Conservation (phyloP, 2,329 filamentous ascomycete species). For the Dactylellina leptospora region DNA sequence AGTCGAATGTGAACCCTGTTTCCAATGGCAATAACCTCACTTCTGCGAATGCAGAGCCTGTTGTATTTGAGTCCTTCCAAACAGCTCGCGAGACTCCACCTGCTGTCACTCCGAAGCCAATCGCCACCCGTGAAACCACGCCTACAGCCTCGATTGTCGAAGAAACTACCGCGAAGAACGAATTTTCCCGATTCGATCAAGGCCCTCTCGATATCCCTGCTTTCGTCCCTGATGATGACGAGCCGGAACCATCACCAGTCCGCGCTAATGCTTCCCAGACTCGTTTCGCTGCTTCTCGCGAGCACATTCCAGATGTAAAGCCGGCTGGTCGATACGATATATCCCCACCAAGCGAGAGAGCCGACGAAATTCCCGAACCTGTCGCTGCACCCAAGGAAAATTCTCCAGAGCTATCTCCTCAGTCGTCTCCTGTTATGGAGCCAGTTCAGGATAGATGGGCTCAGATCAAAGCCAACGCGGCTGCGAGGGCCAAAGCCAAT, state of each 20-base stretch:
- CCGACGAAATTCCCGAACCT: conserved; percentile 7
- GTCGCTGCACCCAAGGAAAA: conserved; percentile 8
- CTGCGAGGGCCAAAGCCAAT: conserved; percentile 75
- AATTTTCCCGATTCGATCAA: conserved; percentile 79
- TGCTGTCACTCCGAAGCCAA: conserved; percentile 33
- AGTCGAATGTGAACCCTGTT: conserved; percentile 17
- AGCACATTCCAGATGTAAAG: conserved; percentile 32
- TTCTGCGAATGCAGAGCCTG: conserved; percentile 14
- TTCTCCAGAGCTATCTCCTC: conserved; percentile 28
- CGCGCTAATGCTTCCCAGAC: conserved; percentile 56
- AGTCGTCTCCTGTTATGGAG: conserved; percentile 55
- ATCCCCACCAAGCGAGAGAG: conserved; percentile 41
- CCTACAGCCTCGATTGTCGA: conserved; percentile 46
- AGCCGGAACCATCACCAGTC: conserved; percentile 62
- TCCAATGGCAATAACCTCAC: conserved; percentile 32
- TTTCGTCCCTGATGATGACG: conserved; percentile 70
- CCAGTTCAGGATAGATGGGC: conserved; percentile 84
- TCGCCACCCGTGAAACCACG: conserved; percentile 35
- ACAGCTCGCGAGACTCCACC: conserved; percentile 30
- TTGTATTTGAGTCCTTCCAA: conserved; percentile 25
- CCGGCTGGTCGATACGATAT: conserved; percentile 37
- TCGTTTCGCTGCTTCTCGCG: conserved; percentile 25
- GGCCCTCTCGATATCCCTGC: conserved; percentile 86
- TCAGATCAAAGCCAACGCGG: conserved; percentile 93
- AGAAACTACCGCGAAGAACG: conserved; percentile 56